phyloP scores from a whole-genome alignment of 2,329 filamentous ascomycete species.

The Phaeosphaeriaceae sp. region DNA sequence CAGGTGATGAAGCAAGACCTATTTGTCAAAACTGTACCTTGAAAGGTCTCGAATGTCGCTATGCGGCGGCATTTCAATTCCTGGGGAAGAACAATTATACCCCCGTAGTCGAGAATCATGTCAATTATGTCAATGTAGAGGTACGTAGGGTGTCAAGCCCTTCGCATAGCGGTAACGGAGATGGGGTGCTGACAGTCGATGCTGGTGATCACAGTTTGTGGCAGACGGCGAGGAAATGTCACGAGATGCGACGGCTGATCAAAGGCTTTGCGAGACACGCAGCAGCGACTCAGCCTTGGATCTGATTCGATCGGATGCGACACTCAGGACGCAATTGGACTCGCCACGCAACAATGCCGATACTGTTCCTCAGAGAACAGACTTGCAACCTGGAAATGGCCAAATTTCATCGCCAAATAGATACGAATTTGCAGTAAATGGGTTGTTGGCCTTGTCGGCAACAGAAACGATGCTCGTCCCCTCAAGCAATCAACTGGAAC shows the following conservation, averaged over 20 bases:
- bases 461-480: background rate
- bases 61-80: constrained; percentile 58
- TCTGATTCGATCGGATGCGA: background rate
- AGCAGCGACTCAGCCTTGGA: background rate
- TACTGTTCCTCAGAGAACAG: background rate
- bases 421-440: constrained; percentile 31
- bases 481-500: background rate
- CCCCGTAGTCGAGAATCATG: constrained; percentile 30
- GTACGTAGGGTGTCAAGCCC: constrained; percentile 6
- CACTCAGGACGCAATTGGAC: background rate
- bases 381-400: background rate
- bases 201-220: background rate
- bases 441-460: constrained; percentile 26
- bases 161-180: background rate
- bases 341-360: background rate
- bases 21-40: constrained; percentile 58
- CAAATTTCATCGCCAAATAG: constrained; percentile 18
- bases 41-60: constrained; percentile 58
- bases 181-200: background rate
- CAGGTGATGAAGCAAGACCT: constrained; percentile 62
- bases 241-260: background rate
- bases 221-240: background rate
- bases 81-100: constrained; percentile 59
- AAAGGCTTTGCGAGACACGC: background rate
- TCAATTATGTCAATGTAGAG: constrained; percentile 22